These are phyloP conservation scores for Saccharomyces hybrid DNA, from an alignment of 1,139 yeast genomes.

Conservation along the genomic window DNA sequence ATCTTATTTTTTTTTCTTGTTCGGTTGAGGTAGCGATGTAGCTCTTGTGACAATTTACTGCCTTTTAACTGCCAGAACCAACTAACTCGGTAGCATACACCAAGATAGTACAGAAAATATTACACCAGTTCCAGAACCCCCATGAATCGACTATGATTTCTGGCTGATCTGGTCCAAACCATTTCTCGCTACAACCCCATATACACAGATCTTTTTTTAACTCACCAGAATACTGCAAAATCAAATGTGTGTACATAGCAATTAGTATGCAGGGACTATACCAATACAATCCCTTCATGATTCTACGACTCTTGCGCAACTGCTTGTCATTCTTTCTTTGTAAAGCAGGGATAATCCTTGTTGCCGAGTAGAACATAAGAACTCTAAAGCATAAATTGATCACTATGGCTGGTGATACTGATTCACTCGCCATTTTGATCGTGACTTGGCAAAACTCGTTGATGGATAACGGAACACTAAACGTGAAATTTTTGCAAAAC, in stretches of 20 bases:
- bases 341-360: slow-evolving; percentile 86
- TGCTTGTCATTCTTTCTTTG: slow-evolving; percentile 33
- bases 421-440: slow-evolving; percentile 63
- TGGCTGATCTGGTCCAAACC: slow-evolving; percentile 13
- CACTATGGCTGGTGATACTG: slow-evolving; percentile 74
- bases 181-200: slow-evolving; percentile 45
- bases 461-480: slow-evolving; percentile 38
- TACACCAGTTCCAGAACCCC: slow-evolving; percentile 97
- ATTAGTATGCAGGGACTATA: slow-evolving; percentile 90
- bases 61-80: slow-evolving; percentile 18
- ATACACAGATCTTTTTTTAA: slow-evolving; percentile 49
- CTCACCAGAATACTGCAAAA: slow-evolving; percentile 82
- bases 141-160: slow-evolving; percentile 59
- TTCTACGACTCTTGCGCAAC: slow-evolving; percentile 32
- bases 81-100: slow-evolving; percentile 73
- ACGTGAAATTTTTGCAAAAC: slow-evolving; percentile 40
- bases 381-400: slow-evolving; percentile 79
- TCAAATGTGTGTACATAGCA: slow-evolving; percentile 88
- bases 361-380: slow-evolving; percentile 84
- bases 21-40: neutral
- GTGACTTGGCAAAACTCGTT: slow-evolving; percentile 45
- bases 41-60: slow-evolving; percentile 2
- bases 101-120: slow-evolving; percentile 71
- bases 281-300: slow-evolving; percentile 63
- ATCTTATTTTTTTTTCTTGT: neutral